Base-by-base conservation (phyloP, 805 yeast species). In the Scheffersomyces ergatensis region DNA sequence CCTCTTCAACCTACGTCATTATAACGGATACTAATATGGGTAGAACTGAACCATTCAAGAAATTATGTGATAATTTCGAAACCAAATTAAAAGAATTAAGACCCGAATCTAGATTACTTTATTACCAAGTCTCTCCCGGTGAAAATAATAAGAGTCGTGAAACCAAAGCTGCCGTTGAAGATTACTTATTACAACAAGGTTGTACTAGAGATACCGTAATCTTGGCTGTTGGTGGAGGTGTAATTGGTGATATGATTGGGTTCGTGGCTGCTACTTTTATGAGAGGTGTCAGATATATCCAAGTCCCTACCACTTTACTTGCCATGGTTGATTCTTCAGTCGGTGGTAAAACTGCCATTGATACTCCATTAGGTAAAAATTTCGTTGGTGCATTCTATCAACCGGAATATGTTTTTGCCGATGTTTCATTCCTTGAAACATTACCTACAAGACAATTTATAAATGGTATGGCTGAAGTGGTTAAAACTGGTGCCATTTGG, bases 401-500 rank as follows among this genome's bases (percentile, higher is more conserved):
- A 68, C 98, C 99, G 8, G 70, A 76, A 50, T 83, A 85, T 53
- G 87, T 93, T 46, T 82, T 89, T 60, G 93, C 85, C 21, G 99
- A 93, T 63, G 81, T 90, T 40, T 76, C 83, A 27, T 92, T 93
- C 70, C 73, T 93, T 57, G 84, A 83, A 48, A 85, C 97, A 14
- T 74, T 93, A 44, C 97, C 98, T 1, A 83, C 82, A 38, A 80
- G 99, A 54, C 98, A 93, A 63, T 89, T 93, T 62, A 87, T 93
- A 54, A 93, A 93, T 58, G 99, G 99, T 46, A 93, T 93, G 90
- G 96, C 96, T 4, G 99, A 93, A 66, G 97, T 93, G 36, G 84
- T 93, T 53, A 93, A 93, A 67, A 93, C 99, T 13, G 98, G 98
- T 16, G 97, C 97, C 19, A 90, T 93, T 56, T 93, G 98, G 98